A percentile compares a stretch with the other conserved stretches of the same genome.
Evolutionary conservation across 768 basidiomycete species (phyloP).

Genomic region (Pisolithus marmoratus): DNA sequence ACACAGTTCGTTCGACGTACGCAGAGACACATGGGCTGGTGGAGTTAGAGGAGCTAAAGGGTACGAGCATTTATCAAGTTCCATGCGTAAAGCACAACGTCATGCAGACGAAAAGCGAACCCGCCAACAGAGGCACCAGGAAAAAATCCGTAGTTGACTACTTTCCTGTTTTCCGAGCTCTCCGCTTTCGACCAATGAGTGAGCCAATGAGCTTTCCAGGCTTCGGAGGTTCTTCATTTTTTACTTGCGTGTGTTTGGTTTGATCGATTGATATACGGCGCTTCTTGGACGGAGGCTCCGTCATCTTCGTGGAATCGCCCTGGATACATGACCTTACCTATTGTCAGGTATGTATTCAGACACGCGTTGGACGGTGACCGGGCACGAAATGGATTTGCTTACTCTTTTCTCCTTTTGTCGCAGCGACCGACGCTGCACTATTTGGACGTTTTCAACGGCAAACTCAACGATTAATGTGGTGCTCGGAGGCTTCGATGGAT

Average conservation of each 20-base stretch:
- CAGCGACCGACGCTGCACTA: slow-evolving; percentile 69
- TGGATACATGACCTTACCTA: slow-evolving; percentile 9
- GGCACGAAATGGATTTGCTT: background rate
- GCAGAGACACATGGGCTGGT: too few relatives aligned
- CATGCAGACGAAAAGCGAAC: background rate
- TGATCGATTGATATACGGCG: slow-evolving; percentile 26
- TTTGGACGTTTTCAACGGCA: slow-evolving; percentile 91
- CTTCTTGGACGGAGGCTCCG: slow-evolving; percentile 38
- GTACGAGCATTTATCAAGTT: too few relatives aligned
- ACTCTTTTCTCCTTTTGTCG: slow-evolving; percentile 37
- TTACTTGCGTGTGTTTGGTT: slow-evolving; percentile 15
- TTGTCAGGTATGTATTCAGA: background rate
- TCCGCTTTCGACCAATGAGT: slow-evolving; percentile 77
- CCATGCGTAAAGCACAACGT: background rate
- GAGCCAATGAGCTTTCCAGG: slow-evolving; percentile 50
- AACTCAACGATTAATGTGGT: slow-evolving; percentile 85
- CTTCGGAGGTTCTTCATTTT: slow-evolving; percentile 15
- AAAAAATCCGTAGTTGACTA: background rate
- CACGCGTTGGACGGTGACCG: background rate
- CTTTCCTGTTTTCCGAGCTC: slow-evolving; percentile 46
- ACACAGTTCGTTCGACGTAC: too few relatives aligned
- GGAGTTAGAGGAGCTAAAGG: too few relatives aligned
- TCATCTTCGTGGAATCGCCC: slow-evolving; percentile 9
- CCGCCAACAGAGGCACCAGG: background rate
- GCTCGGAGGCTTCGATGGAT: slow-evolving; percentile 31